phyloP scores from a whole-genome alignment of 352 stramenopile genomes.

The Pythium chondricola region DNA sequence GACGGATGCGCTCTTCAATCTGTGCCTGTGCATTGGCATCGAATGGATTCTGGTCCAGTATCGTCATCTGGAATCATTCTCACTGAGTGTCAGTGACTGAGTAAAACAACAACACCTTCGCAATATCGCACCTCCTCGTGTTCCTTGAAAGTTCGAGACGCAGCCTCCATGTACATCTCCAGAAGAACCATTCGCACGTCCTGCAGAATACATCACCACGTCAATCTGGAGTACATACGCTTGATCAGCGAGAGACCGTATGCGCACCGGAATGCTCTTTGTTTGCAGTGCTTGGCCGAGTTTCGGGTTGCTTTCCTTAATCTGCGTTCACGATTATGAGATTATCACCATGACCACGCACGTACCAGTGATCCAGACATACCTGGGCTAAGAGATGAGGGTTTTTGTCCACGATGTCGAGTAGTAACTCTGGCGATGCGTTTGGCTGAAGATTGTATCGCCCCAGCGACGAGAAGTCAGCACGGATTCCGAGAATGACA shows the following conservation, averaged over 20 bases:
- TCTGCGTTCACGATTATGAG: slow-evolving; percentile 17
- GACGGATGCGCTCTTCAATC: slow-evolving; percentile 79
- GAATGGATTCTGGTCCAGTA: slow-evolving; percentile 71
- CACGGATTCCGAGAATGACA: no score
- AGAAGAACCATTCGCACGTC: slow-evolving; percentile 78
- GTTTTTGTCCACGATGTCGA: slow-evolving; percentile 84
- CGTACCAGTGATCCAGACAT: not conserved
- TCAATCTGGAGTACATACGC: no score
- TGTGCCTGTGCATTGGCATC: slow-evolving; percentile 67
- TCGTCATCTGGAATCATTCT: slow-evolving; percentile 20
- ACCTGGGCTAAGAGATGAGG: slow-evolving; percentile 62
- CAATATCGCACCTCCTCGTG: slow-evolving; percentile 46
- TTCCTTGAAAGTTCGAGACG: slow-evolving; percentile 72
- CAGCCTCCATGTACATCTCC: slow-evolving; percentile 81
- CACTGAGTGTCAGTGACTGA: not conserved
- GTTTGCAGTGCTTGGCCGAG: slow-evolving; percentile 56
- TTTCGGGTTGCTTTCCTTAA: slow-evolving; percentile 55
- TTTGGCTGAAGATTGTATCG: slow-evolving; percentile 34
- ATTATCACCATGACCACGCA: not conserved
- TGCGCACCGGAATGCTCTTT: slow-evolving; percentile 58
- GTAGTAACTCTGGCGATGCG: slow-evolving; percentile 62
- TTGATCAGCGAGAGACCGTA: not conserved
- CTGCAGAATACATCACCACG: no score
- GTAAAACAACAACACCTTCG: not conserved
- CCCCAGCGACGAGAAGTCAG: no score